Conservation (phyloP, 2,329 filamentous ascomycete species). For the Cordyceps fumosorosea region DNA sequence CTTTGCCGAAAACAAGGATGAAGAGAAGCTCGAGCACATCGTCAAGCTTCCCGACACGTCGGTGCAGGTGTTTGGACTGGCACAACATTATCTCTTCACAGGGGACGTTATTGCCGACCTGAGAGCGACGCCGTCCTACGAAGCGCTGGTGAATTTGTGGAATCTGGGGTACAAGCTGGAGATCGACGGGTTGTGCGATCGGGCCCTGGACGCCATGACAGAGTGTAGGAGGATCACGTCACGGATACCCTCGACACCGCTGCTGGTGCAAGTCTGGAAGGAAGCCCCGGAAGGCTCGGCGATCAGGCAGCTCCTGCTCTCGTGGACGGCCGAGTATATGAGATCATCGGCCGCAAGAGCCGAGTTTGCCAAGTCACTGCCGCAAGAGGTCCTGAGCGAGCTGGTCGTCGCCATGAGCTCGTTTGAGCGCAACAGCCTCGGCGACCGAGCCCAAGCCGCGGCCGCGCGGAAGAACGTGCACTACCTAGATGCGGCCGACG, state of each 20-base stretch:
- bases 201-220: slow-evolving; percentile 50
- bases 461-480: slow-evolving; percentile 40
- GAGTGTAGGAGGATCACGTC: slow-evolving; percentile 47
- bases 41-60: slow-evolving; percentile 43
- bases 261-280: slow-evolving; percentile 56
- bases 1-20: slow-evolving; percentile 31
- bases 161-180: slow-evolving; percentile 47
- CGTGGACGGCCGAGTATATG: slow-evolving; percentile 60
- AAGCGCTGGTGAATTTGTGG: slow-evolving; percentile 49
- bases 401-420: slow-evolving; percentile 57
- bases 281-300: slow-evolving; percentile 55
- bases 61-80: slow-evolving; percentile 46
- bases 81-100: slow-evolving; percentile 50
- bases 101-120: slow-evolving; percentile 37
- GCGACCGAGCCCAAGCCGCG: slow-evolving; percentile 21
- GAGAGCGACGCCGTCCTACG: slow-evolving; percentile 43
- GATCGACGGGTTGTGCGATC: slow-evolving; percentile 50
- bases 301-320: slow-evolving; percentile 50
- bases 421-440: slow-evolving; percentile 34
- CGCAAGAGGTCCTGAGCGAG: slow-evolving; percentile 56
- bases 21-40: slow-evolving; percentile 41
- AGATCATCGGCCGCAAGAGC: slow-evolving; percentile 47
- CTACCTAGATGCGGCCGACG: slow-evolving; percentile 39
- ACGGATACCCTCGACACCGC: slow-evolving; percentile 50
- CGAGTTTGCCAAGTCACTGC: slow-evolving; percentile 54